A percentile compares a stretch with the other conserved stretches of the same genome.
Evolutionary conservation across 345 rosid genomes (phyloP).

Genomic region (Citrus cavaleriei): DNA sequence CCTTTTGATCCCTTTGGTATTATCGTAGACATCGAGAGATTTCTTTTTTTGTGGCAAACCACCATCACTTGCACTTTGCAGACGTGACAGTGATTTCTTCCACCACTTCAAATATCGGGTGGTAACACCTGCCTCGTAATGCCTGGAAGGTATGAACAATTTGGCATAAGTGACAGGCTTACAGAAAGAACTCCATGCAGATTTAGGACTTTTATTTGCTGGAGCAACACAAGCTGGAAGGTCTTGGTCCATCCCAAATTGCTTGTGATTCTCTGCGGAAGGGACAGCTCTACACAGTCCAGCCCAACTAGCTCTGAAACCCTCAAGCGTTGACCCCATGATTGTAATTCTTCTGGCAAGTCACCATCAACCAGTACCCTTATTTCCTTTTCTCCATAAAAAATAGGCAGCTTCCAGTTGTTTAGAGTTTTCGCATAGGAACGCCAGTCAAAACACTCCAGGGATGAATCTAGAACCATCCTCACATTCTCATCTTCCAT

Average conservation of each 20-base stretch:
- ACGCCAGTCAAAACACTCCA: conserved; percentile 26
- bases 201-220: not conserved
- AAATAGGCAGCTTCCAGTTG: not conserved
- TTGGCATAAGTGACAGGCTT: conserved; percentile 1
- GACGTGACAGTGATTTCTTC: not conserved
- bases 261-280: not conserved
- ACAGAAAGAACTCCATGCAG: not conserved
- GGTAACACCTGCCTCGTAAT: conserved; percentile 20
- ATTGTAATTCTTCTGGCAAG: conserved; percentile 5
- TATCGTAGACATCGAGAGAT: not conserved
- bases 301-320: conserved; percentile 13
- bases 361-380: not conserved
- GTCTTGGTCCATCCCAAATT: conserved; percentile 9
- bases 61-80: not conserved
- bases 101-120: conserved; percentile 25
- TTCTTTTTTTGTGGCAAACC: not conserved
- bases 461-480: conserved; percentile 18
- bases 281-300: conserved; percentile 1
- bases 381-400: not conserved
- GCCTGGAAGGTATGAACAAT: conserved; percentile 9
- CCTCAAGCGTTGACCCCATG: conserved; percentile 24
- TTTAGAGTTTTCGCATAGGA: conserved; percentile 16
- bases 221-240: conserved; percentile 5
- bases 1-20: not conserved
- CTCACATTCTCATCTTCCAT: conserved; percentile 17